Percentiles rank a stretch among this genome's conserved stretches.
Conservation (phyloP, 352 stramenopile species). For the Pythium plurisporium region DNA sequence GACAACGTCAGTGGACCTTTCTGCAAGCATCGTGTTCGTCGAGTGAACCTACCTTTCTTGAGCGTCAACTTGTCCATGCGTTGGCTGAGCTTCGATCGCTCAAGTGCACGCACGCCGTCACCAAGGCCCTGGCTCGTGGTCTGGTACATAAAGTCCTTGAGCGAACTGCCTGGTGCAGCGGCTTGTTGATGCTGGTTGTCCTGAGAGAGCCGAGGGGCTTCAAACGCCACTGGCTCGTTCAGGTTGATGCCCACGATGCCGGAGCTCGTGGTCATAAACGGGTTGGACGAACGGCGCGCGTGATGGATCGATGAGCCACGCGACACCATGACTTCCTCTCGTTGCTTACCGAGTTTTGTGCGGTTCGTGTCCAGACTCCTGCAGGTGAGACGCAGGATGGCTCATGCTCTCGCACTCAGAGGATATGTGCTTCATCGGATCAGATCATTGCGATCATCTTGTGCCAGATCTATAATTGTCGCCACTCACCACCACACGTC, state of each 20-base stretch:
- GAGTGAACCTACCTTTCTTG: slow-evolving; percentile 40
- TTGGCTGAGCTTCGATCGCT: slow-evolving; percentile 61
- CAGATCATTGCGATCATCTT: background rate
- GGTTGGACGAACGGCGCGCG: slow-evolving; percentile 60
- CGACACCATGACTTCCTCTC: slow-evolving; percentile 46
- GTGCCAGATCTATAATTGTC: background rate
- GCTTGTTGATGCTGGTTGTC: slow-evolving; percentile 34
- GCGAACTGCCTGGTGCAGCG: background rate
- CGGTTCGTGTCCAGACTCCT: background rate
- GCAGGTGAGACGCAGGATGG: too few relatives aligned
- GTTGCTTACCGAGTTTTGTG: background rate
- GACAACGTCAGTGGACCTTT: background rate
- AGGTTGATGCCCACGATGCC: slow-evolving; percentile 81
- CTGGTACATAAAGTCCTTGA: slow-evolving; percentile 82
- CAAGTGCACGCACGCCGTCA: slow-evolving; percentile 32
- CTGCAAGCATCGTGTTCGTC: background rate
- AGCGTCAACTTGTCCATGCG: slow-evolving; percentile 72
- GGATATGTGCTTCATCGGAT: background rate
- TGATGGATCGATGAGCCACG: slow-evolving; percentile 72
- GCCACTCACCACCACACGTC: background rate
- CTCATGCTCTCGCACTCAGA: too few relatives aligned
- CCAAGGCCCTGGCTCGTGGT: slow-evolving; percentile 56
- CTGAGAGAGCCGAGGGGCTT: slow-evolving; percentile 39
- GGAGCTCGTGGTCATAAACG: slow-evolving; percentile 85
- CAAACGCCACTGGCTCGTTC: slow-evolving; percentile 56